A percentile compares a stretch with the other conserved stretches of the same genome.
phyloP scores from a whole-genome alignment of 83 land plant species.

The Isoetes engelmannii region DNA sequence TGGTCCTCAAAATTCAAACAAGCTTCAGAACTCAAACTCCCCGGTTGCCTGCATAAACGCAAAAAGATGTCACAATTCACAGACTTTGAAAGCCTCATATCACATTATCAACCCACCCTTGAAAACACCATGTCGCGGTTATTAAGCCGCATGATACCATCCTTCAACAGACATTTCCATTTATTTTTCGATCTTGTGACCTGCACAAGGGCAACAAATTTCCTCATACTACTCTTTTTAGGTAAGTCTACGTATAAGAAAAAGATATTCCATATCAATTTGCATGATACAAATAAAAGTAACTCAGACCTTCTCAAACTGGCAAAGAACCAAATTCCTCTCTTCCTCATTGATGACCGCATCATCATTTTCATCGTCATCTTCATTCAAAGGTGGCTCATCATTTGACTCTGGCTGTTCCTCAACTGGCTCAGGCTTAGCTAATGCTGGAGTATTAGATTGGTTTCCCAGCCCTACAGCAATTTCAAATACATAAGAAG shows the following conservation, averaged over 20 bases:
- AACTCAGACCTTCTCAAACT: slow-evolving; percentile 9
- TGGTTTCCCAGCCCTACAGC: no score
- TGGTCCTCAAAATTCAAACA: not conserved
- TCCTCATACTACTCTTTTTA: no score
- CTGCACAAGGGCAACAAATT: slow-evolving; percentile 22
- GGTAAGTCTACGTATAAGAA: not conserved
- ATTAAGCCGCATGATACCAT: slow-evolving; percentile 94
- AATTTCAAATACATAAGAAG: no score
- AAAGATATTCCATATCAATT: not conserved
- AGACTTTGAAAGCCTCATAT: not conserved
- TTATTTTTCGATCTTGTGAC: slow-evolving; percentile 91
- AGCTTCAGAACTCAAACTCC: slow-evolving; percentile 47
- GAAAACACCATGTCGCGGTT: slow-evolving; percentile 78
- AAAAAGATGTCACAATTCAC: not conserved
- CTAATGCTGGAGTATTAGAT: no score
- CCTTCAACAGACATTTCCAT: slow-evolving; percentile 96
- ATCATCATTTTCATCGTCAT: no score
- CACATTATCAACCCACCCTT: slow-evolving; percentile 45
- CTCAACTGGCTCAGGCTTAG: no score
- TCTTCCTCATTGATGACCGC: no score
- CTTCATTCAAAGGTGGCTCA: no score
- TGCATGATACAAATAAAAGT: not conserved
- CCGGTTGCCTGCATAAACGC: slow-evolving; percentile 48
- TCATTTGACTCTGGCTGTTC: no score
- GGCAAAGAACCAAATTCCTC: not conserved